Conservation (phyloP, 2,329 filamentous ascomycete species). For the Paraphoma sp. region DNA sequence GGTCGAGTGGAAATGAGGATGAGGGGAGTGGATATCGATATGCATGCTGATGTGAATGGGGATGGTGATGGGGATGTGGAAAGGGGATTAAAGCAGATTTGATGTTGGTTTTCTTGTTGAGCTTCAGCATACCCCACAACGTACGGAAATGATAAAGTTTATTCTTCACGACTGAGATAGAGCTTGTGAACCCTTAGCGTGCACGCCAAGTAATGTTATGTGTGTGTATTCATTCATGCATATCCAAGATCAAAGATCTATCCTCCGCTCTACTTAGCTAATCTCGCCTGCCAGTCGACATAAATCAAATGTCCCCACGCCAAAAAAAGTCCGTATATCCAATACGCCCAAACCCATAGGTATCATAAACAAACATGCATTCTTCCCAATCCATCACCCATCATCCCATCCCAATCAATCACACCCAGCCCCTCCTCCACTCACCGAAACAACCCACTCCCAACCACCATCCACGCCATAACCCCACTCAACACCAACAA, state of each 20-base stretch:
- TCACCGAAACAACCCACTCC: slow-evolving; percentile 8
- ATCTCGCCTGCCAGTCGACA: no score
- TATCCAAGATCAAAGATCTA: not conserved
- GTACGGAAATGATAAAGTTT: slow-evolving; percentile 6
- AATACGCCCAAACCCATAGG: not conserved
- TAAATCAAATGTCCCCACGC: no score
- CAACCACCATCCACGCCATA: slow-evolving; percentile 23
- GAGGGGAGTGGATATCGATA: not conserved
- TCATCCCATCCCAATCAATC: not conserved
- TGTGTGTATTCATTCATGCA: not conserved
- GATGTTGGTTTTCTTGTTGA: not conserved
- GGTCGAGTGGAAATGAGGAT: not conserved
- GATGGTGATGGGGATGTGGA: not conserved
- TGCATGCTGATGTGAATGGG: not conserved
- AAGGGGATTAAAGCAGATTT: no score
- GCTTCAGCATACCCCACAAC: slow-evolving; percentile 11
- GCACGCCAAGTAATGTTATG: not conserved
- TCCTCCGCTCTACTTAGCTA: no score
- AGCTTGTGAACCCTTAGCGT: not conserved
- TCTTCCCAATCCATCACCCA: not conserved
- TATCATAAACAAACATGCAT: not conserved
- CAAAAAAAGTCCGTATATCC: not conserved
- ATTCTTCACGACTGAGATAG: not conserved
- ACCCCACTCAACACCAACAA: slow-evolving; percentile 28
- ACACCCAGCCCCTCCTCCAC: not conserved